phyloP scores from a whole-genome alignment of 768 basidiomycete species.

The Auriculariales sp. region DNA sequence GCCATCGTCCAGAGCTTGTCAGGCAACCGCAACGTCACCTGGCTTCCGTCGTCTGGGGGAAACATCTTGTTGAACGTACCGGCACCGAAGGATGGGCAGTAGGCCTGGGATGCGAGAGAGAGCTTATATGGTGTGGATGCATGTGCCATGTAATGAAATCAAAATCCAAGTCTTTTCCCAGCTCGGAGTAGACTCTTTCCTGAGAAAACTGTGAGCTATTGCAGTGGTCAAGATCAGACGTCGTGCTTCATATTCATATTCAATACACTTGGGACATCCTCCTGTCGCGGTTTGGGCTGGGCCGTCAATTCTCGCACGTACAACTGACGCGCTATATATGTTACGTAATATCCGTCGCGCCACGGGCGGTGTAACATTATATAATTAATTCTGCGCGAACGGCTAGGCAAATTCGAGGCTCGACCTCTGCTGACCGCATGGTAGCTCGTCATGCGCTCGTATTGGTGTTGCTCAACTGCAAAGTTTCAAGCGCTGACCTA shows the following conservation, averaged over 20 bases:
- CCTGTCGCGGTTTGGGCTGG: too few species aligned
- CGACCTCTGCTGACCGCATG: too few species aligned
- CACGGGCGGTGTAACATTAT: too few species aligned
- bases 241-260: constrained; percentile 4
- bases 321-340: too few species aligned
- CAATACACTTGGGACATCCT: too few species aligned
- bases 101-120: constrained; percentile 17
- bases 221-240: constrained; percentile 2
- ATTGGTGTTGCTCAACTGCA: too few species aligned
- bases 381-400: too few species aligned
- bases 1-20: constrained; percentile 84
- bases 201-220: not conserved
- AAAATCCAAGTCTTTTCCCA: not conserved
- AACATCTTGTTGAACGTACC: constrained; percentile 79
- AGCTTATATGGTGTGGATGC: not conserved
- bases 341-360: too few species aligned
- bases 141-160: not conserved
- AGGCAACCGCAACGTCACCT: constrained; percentile 72
- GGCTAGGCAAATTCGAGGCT: too few species aligned
- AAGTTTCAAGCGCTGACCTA: too few species aligned
- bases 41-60: constrained; percentile 67
- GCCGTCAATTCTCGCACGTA: too few species aligned
- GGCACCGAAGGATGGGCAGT: constrained; percentile 19
- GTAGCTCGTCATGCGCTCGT: too few species aligned
- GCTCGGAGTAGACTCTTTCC: not conserved